These are phyloP conservation scores for Crassisporium funariophilum DNA, from an alignment of 768 basidiomycete genomes.

Conservation along the genomic window DNA sequence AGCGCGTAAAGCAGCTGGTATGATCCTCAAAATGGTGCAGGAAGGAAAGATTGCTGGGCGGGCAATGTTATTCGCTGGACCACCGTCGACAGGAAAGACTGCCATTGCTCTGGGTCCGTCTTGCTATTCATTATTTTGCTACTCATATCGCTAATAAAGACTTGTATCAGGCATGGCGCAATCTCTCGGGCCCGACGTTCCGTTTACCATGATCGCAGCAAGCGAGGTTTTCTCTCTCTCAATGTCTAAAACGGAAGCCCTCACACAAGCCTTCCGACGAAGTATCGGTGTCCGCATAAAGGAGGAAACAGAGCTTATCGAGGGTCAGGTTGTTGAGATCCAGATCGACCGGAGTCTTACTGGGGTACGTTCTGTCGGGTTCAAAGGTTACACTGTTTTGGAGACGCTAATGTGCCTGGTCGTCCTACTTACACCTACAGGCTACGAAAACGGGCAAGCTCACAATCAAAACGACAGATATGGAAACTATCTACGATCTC, in stretches of 20 bases:
- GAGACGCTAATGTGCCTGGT: conserved; percentile 1
- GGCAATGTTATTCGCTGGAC: conserved; percentile 96
- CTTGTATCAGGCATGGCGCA: conserved; percentile 87
- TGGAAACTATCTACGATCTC: conserved; percentile 99
- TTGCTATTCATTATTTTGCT: not conserved
- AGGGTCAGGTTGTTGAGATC: conserved; percentile 98
- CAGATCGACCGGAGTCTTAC: conserved; percentile 97
- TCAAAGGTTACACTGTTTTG: conserved; percentile 12
- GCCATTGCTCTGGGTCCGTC: conserved; percentile 91
- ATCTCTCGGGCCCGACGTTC: conserved; percentile 90
- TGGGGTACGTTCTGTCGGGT: conserved; percentile 58
- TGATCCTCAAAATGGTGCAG: conserved; percentile 98
- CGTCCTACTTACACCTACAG: conserved; percentile 39
- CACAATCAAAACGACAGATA: conserved; percentile 97
- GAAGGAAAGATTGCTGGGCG: conserved; percentile 94
- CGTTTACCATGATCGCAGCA: conserved; percentile 96
- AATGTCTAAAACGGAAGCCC: conserved; percentile 98
- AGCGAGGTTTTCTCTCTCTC: conserved; percentile 98
- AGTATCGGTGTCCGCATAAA: conserved; percentile 98
- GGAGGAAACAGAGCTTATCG: conserved; percentile 96
- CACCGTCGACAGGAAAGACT: conserved; percentile 96
- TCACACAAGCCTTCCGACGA: conserved; percentile 94
- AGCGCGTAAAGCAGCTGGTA: conserved; percentile 95
- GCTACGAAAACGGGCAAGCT: conserved; percentile 97
- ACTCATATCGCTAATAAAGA: not conserved